A percentile compares a stretch with the other conserved stretches of the same genome.
These are phyloP conservation scores for Xerocomellus chrysenteron DNA, from an alignment of 768 basidiomycete genomes.

Conservation along the genomic window DNA sequence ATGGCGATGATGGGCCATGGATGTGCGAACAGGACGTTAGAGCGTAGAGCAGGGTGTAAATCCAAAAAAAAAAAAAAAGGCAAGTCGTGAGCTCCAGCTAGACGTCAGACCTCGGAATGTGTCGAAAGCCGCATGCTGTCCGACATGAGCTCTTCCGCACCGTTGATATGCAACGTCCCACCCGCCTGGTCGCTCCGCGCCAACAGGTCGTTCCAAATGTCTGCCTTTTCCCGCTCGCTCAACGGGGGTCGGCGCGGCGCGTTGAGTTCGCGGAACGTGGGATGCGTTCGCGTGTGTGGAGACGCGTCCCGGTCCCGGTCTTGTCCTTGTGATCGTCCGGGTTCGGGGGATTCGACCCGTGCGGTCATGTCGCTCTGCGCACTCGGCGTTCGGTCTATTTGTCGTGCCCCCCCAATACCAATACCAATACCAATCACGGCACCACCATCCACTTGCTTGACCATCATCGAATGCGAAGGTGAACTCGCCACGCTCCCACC, in stretches of 20 bases:
- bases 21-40: background rate
- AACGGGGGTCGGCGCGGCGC: slow-evolving; percentile 37
- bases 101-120: slow-evolving; percentile 19
- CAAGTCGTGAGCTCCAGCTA: background rate
- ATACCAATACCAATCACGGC: background rate
- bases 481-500: slow-evolving; percentile 3
- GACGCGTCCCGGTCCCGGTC: slow-evolving; percentile 12
- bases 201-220: slow-evolving; percentile 68
- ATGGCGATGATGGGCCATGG: background rate
- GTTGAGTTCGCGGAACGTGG: slow-evolving; percentile 52
- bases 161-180: slow-evolving; percentile 62
- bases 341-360: slow-evolving; percentile 10
- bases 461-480: slow-evolving; percentile 6
- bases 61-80: background rate
- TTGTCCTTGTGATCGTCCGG: slow-evolving; percentile 1
- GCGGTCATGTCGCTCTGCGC: slow-evolving; percentile 34
- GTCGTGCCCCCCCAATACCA: slow-evolving; percentile 1
- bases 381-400: slow-evolving; percentile 24
- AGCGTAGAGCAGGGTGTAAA: background rate
- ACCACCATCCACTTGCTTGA: background rate
- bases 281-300: slow-evolving; percentile 27
- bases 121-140: slow-evolving; percentile 42
- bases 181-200: slow-evolving; percentile 67
- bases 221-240: slow-evolving; percentile 69
- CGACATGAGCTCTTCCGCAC: slow-evolving; percentile 39